Evolutionary conservation across 495 filamentous ascomycete genomes (phyloP).

Genomic region (Daldinia vernicosa): DNA sequence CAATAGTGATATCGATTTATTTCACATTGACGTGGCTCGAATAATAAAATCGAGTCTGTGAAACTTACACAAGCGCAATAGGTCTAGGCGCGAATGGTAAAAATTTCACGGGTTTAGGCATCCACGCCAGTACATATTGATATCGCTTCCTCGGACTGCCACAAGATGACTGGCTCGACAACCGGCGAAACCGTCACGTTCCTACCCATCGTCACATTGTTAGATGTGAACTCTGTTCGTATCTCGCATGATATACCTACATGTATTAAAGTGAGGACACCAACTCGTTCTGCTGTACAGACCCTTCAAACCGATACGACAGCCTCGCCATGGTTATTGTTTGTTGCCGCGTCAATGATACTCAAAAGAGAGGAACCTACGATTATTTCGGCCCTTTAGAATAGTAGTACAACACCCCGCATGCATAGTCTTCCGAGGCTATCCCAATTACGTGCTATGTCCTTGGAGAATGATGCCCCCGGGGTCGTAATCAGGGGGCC

Average conservation of each 20-base stretch:
- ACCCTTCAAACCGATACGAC: not conserved
- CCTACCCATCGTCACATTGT: not conserved
- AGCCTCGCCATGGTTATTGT: constrained; percentile 13
- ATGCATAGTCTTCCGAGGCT: constrained; percentile 1
- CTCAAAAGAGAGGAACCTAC: not conserved
- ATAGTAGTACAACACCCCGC: constrained; percentile 29
- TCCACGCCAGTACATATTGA: not conserved
- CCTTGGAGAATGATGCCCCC: constrained; percentile 1
- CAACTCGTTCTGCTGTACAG: not conserved
- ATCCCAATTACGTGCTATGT: not conserved
- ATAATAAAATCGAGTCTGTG: not conserved
- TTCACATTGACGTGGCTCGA: not conserved
- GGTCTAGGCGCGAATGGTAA: not conserved
- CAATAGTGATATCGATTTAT: not conserved
- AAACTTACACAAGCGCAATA: not conserved
- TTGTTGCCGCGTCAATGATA: not conserved
- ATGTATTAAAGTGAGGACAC: not conserved
- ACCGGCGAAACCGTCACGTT: constrained; percentile 7
- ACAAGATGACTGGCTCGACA: not conserved
- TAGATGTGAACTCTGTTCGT: constrained; percentile 8
- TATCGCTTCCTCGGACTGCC: not conserved
- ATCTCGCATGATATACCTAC: not conserved
- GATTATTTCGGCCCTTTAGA: constrained; percentile 33
- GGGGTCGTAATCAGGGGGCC: constrained; percentile 13
- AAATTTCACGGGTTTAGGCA: not conserved